A percentile compares a stretch with the other conserved stretches of the same genome.
phyloP scores from a whole-genome alignment of 2,329 filamentous ascomycete species.

The Anthostomella pinea region DNA sequence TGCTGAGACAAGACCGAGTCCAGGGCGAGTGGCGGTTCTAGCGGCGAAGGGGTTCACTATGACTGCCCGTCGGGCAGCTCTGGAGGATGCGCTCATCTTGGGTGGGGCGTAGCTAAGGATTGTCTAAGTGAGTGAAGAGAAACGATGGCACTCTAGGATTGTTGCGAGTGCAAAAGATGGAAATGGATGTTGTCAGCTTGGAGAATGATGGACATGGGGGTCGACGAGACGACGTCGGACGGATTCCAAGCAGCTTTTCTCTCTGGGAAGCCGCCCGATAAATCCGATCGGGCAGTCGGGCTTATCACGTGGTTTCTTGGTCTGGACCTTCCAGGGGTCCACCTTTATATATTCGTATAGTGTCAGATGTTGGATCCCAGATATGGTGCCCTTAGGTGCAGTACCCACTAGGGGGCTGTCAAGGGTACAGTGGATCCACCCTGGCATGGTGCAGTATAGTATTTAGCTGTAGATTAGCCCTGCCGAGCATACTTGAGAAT shows the following conservation, averaged over 20 bases:
- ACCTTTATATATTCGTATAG: no score
- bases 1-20: slow-evolving; percentile 45
- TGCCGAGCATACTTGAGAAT: no score
- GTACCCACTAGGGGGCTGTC: no score
- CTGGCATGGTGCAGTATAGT: no score
- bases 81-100: slow-evolving; percentile 55
- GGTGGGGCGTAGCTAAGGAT: slow-evolving; percentile 2
- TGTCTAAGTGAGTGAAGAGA: slow-evolving; percentile 2
- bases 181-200: slow-evolving; percentile 9
- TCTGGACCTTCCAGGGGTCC: neutral
- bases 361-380: no score
- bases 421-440: no score
- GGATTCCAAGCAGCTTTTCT: slow-evolving; percentile 3
- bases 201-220: slow-evolving; percentile 15
- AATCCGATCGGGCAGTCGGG: slow-evolving; percentile 12
- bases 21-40: slow-evolving; percentile 43
- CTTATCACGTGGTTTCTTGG: slow-evolving; percentile 15
- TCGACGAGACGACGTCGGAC: no score
- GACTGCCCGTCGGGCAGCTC: slow-evolving; percentile 53
- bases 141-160: neutral
- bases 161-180: neutral
- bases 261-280: slow-evolving; percentile 12
- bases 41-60: slow-evolving; percentile 52
- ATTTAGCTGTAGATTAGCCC: no score
- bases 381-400: no score